A percentile compares a stretch with the other conserved stretches of the same genome.
phyloP scores from a whole-genome alignment of 2,329 filamentous ascomycete genomes.

The Sporothrix phasma region DNA sequence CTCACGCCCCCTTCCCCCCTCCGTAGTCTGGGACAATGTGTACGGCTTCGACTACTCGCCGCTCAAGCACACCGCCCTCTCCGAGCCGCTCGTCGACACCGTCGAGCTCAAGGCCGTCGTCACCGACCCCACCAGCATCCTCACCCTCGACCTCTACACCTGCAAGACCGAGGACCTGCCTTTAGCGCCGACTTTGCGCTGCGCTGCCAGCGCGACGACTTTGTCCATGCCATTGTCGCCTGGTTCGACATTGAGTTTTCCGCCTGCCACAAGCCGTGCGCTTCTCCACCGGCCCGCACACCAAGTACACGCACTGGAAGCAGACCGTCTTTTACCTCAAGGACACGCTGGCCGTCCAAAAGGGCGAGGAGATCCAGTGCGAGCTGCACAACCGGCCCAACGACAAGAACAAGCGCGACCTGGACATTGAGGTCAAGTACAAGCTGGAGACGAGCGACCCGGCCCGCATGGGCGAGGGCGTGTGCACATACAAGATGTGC shows the following conservation, averaged over 20 bases:
- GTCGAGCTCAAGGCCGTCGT: slow-evolving; percentile 96
- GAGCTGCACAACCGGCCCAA: slow-evolving; percentile 77
- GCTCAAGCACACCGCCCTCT: slow-evolving; percentile 85
- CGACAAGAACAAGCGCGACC: slow-evolving; percentile 84
- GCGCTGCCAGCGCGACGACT: slow-evolving; percentile 73
- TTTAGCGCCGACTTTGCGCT: slow-evolving; percentile 75
- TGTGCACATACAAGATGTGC: slow-evolving; percentile 73
- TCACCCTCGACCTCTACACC: slow-evolving; percentile 88
- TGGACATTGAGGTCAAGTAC: slow-evolving; percentile 85
- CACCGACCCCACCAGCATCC: slow-evolving; percentile 75
- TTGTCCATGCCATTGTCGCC: slow-evolving; percentile 88
- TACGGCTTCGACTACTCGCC: slow-evolving; percentile 96
- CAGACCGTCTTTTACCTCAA: slow-evolving; percentile 98
- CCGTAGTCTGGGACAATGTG: slow-evolving; percentile 93
- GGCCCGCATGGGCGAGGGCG: slow-evolving; percentile 57
- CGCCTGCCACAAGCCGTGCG: slow-evolving; percentile 93
- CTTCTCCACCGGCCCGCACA: slow-evolving; percentile 95
- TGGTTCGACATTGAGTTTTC: slow-evolving; percentile 99
- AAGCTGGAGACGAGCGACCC: slow-evolving; percentile 66
- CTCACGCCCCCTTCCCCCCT: too few species aligned
- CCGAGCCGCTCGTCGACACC: slow-evolving; percentile 92
- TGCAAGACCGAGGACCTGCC: slow-evolving; percentile 75
- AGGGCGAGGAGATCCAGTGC: slow-evolving; percentile 70
- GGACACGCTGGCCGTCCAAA: slow-evolving; percentile 84
- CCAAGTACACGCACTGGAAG: slow-evolving; percentile 99